Percentiles rank a stretch among this genome's conserved stretches.
Conservation (phyloP, 768 basidiomycete genomes). For the Psilocybe sp. region DNA sequence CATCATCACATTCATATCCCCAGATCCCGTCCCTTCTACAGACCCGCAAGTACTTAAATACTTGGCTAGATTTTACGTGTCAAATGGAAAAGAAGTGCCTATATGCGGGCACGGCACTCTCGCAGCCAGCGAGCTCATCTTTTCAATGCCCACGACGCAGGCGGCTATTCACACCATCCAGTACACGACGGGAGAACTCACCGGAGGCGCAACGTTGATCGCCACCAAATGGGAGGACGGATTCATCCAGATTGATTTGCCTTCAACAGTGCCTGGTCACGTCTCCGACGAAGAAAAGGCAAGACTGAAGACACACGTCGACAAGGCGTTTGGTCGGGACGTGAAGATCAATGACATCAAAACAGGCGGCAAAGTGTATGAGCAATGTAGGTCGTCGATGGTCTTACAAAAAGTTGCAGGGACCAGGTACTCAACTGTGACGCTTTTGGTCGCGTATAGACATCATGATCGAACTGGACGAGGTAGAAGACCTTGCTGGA, state of each 20-base stretch:
- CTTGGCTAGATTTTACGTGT: conserved; percentile 36
- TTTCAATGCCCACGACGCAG: conserved; percentile 25
- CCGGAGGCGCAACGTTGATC: conserved; percentile 20
- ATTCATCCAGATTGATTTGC: conserved; percentile 36
- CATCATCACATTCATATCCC: conserved; percentile 33
- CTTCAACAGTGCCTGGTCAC: conserved; percentile 21
- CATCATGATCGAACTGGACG: conserved; percentile 40
- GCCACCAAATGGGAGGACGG: conserved; percentile 28
- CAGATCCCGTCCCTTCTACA: conserved; percentile 17
- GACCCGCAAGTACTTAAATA: conserved; percentile 22
- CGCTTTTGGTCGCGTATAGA: conserved; percentile 17
- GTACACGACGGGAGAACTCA: conserved; percentile 22
- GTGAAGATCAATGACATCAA: conserved; percentile 32
- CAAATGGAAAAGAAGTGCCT: conserved; percentile 25
- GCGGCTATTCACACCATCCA: conserved; percentile 27
- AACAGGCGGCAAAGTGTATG: conserved; percentile 30
- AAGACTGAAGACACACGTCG: conserved; percentile 25
- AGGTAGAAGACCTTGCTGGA: conserved; percentile 30
- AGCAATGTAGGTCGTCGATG: conserved; percentile 24
- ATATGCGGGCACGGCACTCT: conserved; percentile 46
- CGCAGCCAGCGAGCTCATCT: conserved; percentile 40
- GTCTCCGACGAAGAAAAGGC: conserved; percentile 27
- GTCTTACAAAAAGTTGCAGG: neutral
- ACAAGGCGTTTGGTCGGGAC: conserved; percentile 36
- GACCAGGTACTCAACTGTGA: neutral